Base-by-base conservation (phyloP, 169 alveolate genomes). In the Eimeria praecox region DNA sequence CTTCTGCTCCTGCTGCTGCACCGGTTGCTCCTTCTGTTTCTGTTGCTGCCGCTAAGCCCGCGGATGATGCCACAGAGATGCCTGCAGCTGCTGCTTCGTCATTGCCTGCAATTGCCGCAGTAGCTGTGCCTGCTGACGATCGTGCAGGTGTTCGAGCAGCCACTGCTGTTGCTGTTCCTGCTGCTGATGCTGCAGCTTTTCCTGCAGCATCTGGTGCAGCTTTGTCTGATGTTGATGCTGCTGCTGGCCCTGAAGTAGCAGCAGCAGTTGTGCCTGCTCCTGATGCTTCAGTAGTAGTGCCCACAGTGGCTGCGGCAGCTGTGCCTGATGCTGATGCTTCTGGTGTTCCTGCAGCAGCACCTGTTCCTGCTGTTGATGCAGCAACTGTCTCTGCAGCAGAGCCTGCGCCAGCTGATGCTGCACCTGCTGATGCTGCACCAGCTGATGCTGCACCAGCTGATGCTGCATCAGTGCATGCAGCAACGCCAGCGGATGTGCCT, bases 251-350 rank as follows among this genome's bases (percentile, higher is more conserved):
- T 30, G 73, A n/a, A 44, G 69, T 73, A 82, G 52, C 90, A 8
- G 49, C 54, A 4, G 87, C 73, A 82, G 33, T 46, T 22, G 73
- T 9, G 0, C 49, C 90, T 24, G 90, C 30, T 8, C 20, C 90
- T 1, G 90, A 2, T 24, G 73, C 54, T 2, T 27, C 89, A 14
- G 73, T 14, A 24, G 87, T 49, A 27, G 90, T 30, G 35, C 90
- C 90, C 52, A 73, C 54, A 27, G 64, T 49, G 10, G 90, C 90
- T 2, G 52, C 73, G n/a, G 90, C 90, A 82, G 69, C 1, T 42
- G 24, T 44, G 54, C 44, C 66, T 42, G 66, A 64, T 30, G 62
- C 75, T 18, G 88, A 5, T n/a, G 77, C 91, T 3, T 9, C 64
- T 46, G 71, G n/a, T 3, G 77, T 10, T 12, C 38, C 52, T 30